Conservation (phyloP, 2,329 filamentous ascomycete genomes). For the Fusarium sp. region DNA sequence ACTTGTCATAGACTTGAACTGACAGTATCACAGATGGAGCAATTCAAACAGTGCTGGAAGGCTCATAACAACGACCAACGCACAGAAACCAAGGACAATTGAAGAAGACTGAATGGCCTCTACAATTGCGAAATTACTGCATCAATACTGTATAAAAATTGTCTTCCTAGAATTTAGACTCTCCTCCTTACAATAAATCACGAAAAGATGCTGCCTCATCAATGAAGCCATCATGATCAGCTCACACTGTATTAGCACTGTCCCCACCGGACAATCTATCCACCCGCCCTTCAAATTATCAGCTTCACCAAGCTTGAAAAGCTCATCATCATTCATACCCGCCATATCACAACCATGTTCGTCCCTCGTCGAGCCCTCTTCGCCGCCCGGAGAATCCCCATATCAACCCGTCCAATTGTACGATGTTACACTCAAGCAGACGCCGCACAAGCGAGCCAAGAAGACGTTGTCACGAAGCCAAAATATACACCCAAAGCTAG, state of each 20-base stretch:
- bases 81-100: constrained; percentile 79
- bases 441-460: constrained; percentile 27
- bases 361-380: constrained; percentile 43
- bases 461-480: constrained; percentile 21
- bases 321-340: background rate
- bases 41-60: constrained; percentile 93
- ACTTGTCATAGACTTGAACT: constrained; percentile 12
- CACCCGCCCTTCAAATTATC: constrained; percentile 33
- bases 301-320: constrained; percentile 7
- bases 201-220: background rate
- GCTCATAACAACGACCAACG: constrained; percentile 86
- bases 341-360: constrained; percentile 46
- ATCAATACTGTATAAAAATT: constrained; percentile 5
- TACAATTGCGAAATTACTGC: background rate
- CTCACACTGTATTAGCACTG: constrained; percentile 16
- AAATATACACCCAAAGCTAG: constrained; percentile 2
- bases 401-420: constrained; percentile 35
- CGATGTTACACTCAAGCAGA: constrained; percentile 46
- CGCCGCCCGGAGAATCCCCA: constrained; percentile 37
- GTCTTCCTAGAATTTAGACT: background rate
- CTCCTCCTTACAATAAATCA: background rate
- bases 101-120: background rate
- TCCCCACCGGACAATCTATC: constrained; percentile 37
- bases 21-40: constrained; percentile 77
- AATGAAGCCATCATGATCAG: constrained; percentile 32